phyloP scores from a whole-genome alignment of 495 filamentous ascomycete genomes.

The Recurvomyces mirabilis region DNA sequence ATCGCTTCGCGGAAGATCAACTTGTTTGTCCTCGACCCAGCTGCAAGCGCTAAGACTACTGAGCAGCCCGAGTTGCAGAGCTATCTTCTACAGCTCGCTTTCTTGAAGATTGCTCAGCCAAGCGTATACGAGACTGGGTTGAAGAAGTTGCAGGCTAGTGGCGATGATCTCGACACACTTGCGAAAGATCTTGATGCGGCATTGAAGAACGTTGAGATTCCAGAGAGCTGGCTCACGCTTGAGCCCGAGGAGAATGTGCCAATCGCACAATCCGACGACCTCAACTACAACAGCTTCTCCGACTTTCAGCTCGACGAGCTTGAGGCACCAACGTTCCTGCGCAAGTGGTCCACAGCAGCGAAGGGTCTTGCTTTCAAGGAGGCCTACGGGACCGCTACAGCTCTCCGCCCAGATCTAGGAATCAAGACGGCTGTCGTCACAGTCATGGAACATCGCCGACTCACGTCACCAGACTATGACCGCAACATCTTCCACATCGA shows the following conservation, averaged over 20 bases:
- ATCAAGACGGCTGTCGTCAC: slow-evolving; percentile 77
- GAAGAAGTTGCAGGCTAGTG: slow-evolving; percentile 33
- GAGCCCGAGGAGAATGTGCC: slow-evolving; percentile 43
- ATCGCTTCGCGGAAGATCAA: slow-evolving; percentile 56
- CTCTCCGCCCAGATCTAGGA: slow-evolving; percentile 72
- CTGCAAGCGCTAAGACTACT: slow-evolving; percentile 50
- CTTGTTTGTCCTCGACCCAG: slow-evolving; percentile 63
- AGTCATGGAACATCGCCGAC: slow-evolving; percentile 87
- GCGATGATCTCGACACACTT: slow-evolving; percentile 46
- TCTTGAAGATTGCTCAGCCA: slow-evolving; percentile 60
- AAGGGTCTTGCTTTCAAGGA: slow-evolving; percentile 91
- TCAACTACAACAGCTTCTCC: slow-evolving; percentile 70
- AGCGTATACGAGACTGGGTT: slow-evolving; percentile 27
- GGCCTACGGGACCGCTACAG: slow-evolving; percentile 62
- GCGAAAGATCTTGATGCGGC: slow-evolving; percentile 56
- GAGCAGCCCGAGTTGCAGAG: slow-evolving; percentile 44
- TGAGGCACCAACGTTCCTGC: slow-evolving; percentile 54
- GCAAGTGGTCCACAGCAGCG: slow-evolving; percentile 68
- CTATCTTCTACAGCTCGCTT: slow-evolving; percentile 62
- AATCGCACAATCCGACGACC: slow-evolving; percentile 43
- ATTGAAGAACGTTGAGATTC: slow-evolving; percentile 60
- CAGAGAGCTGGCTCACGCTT: slow-evolving; percentile 64
- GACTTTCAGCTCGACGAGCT: slow-evolving; percentile 65
- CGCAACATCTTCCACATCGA: slow-evolving; percentile 99
- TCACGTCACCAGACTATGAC: slow-evolving; percentile 82